Conservation (phyloP, 176 grass and related monocot genomes). For the Musa itinerans region DNA sequence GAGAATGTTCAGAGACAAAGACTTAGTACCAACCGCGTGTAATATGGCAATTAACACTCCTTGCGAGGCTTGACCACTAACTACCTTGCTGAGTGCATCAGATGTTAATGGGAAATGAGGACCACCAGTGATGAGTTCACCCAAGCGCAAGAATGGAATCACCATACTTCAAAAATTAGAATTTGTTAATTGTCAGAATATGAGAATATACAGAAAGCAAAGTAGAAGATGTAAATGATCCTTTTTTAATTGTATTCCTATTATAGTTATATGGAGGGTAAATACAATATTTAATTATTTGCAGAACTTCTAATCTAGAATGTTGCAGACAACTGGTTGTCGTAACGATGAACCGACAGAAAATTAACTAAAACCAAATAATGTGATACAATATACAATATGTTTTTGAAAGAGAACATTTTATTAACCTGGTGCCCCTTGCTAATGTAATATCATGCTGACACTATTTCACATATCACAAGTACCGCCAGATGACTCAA, state of each 20-base stretch:
- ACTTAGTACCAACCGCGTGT: slow-evolving; percentile 40
- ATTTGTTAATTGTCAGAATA: not conserved
- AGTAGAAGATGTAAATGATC: not conserved
- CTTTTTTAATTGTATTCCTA: not conserved
- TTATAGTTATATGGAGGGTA: too few species aligned
- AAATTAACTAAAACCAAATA: too few species aligned
- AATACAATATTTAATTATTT: too few species aligned
- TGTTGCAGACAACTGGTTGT: too few species aligned
- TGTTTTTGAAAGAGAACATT: too few species aligned
- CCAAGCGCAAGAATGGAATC: slow-evolving; percentile 78
- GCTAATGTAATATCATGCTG: too few species aligned
- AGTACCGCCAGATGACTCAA: too few species aligned
- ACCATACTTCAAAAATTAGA: slow-evolving; percentile 49
- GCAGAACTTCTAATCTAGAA: too few species aligned
- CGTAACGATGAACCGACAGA: too few species aligned
- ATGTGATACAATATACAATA: too few species aligned
- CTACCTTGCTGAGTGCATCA: slow-evolving; percentile 71
- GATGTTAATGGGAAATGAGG: slow-evolving; percentile 60
- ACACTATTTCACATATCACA: too few species aligned
- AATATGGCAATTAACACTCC: slow-evolving; percentile 59
- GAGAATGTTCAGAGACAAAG: not conserved
- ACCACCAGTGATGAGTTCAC: slow-evolving; percentile 53
- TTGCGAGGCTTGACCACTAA: slow-evolving; percentile 67
- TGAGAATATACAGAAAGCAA: not conserved
- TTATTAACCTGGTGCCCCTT: too few species aligned